Percentiles rank a stretch among this genome's conserved stretches.
phyloP scores from a whole-genome alignment of 495 filamentous ascomycete species.

The Aspergillus mulundensis region DNA sequence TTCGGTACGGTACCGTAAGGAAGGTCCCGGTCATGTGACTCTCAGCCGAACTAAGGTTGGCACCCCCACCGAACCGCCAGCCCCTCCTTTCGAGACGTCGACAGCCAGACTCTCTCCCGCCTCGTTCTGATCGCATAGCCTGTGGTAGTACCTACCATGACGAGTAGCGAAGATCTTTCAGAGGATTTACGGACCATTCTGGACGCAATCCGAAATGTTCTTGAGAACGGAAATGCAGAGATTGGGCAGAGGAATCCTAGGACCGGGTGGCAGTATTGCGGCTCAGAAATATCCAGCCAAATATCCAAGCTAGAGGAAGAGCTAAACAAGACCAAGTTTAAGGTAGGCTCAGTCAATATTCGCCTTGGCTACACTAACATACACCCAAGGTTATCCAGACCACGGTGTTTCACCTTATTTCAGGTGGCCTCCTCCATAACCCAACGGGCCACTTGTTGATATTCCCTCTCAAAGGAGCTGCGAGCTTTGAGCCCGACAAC shows the following conservation, averaged over 20 bases:
- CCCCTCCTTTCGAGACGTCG: no score
- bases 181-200: background rate
- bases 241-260: background rate
- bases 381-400: background rate
- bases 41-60: no score
- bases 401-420: background rate
- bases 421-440: background rate
- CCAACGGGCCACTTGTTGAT: background rate
- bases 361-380: background rate
- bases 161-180: no score
- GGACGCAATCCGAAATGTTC: constrained; percentile 7
- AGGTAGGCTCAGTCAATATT: no score
- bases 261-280: background rate
- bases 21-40: no score
- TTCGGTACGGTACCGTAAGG: no score
- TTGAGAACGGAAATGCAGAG: background rate
- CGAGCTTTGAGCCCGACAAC: background rate
- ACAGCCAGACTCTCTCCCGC: no score
- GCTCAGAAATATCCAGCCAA: background rate
- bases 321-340: no score
- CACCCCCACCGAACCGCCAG: no score
- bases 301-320: background rate
- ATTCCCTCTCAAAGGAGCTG: background rate
- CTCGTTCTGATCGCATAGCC: no score
- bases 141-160: no score